Base-by-base conservation (phyloP, 331 rosid genomes). In the Quercus tomentella region DNA sequence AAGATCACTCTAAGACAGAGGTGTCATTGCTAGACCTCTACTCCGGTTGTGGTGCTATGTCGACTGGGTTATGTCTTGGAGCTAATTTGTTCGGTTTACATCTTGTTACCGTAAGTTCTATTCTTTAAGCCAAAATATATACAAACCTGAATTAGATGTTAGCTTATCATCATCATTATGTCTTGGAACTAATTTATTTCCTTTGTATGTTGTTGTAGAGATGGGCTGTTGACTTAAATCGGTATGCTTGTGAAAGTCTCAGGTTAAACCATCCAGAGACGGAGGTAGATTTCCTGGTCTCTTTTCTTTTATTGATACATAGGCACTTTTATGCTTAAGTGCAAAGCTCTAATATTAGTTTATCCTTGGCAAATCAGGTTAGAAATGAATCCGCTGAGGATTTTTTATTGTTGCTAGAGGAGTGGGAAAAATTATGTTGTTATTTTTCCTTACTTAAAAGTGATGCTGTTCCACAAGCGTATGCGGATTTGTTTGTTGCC, bases 41-140 rank as follows among this genome's bases (percentile, higher is more conserved):
- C 76, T 79, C 90, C 25, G 98, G 97, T 49, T 94, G 98, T 84
- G 98, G 98, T 41, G 98, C 93, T 26, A 94, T 92, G 98, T 94
- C 97, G 30, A 92, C 97, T 81, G 98, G 98, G 56, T 84, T 94
- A 87, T 84, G 93, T 72, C 89, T 87, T 11, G 98, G 98, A 76
- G 93, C 91, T 73, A 82, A 76, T 67, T 70, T 86, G 76, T 89
- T 93, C 12, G 79, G 87, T 20, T 81, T 92, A 66, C 85, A 87
- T 52, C 89, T 92, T 75, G 90, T 87, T 55, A 89, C 98, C 25
- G 98, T 94, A 86, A 80, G 92, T 77, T 35, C 63, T 60, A 1
- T 31, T 5, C 5, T 73, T 73, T 14, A 25, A 30, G 35, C 11
- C 25, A 17, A 4, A 21, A 12, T 2, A 28, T 14, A 15, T 49